Conservation (phyloP, 805 yeast genomes). For the Babjeviella inositovora region DNA sequence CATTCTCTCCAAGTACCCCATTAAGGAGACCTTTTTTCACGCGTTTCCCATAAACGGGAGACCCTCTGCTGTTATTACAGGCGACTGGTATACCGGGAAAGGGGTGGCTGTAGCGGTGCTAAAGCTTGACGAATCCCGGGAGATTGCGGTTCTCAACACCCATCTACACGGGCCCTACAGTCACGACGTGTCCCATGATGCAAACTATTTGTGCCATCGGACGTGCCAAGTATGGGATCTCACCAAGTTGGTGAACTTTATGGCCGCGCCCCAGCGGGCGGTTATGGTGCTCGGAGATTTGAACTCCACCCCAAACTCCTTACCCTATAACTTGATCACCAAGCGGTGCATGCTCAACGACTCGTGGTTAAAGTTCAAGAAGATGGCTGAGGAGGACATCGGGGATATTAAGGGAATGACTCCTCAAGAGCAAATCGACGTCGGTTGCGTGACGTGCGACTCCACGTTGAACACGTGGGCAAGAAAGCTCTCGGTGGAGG, state of each 20-base stretch:
- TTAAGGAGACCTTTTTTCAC: constrained; percentile 18
- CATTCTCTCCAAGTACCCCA: constrained; percentile 20
- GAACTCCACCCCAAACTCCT: constrained; percentile 20
- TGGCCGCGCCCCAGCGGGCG: constrained; percentile 18
- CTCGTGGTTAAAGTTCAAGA: no score
- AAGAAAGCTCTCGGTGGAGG: constrained; percentile 27
- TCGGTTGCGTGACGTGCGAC: constrained; percentile 86
- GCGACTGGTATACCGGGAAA: constrained; percentile 27
- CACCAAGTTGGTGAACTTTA: constrained; percentile 12
- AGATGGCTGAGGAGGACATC: constrained; percentile 11
- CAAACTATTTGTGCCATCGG: constrained; percentile 19
- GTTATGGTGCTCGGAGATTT: constrained; percentile 26
- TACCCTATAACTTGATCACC: constrained; percentile 23
- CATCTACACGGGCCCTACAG: constrained; percentile 30
- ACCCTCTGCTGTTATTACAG: constrained; percentile 22
- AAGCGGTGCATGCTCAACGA: no score
- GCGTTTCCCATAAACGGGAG: constrained; percentile 26
- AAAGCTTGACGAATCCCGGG: constrained; percentile 10
- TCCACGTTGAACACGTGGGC: constrained; percentile 84
- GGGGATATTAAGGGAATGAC: no score
- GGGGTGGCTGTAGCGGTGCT: constrained; percentile 19
- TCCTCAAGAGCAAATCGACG: constrained; percentile 35
- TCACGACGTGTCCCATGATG: constrained; percentile 16
- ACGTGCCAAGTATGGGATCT: constrained; percentile 31
- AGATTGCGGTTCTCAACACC: constrained; percentile 20